Base-by-base conservation (phyloP, 208 protist species). In the Trypanosoma cruzi region DNA sequence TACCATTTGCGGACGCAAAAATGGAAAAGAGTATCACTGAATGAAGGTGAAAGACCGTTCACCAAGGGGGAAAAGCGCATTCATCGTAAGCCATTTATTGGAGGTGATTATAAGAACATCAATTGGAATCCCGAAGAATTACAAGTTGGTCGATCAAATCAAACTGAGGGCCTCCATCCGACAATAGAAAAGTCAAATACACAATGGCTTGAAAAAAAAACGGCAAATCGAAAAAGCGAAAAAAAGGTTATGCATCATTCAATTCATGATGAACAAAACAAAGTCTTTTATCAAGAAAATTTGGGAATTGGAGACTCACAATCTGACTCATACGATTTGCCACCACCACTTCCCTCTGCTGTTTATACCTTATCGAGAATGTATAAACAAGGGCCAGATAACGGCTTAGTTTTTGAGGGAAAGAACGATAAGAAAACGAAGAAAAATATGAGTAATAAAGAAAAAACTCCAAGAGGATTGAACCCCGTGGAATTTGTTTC, bases 331-430 rank as follows among this genome's bases (percentile, higher is more conserved):
- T 66, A 66, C 36, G 61, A 66, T 66, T 20, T 44, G 29, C 61
- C 61, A 13, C 61, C 61, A 32, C 61, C 61, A 18, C 61, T 66
- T 55, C 61, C 61, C 13, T 13, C 22, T 59, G 29, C 26, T 13
- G 34, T 13, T 62, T 48, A 44, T 62, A 13, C 46, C 14, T 49
- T 60, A 10, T 40, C 7, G 14, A 10, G 2, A 11, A 20, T n/a
- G 1, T 2, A 40, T 40, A 44, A 26, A 8, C 34, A 40, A 10
- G 36, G 36, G 10, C 10, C 10, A 13, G 36, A 10, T 40, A 10
- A 40, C 6, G 36, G 4, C 10, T 4, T 10, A 40, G 36, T 13
- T 13, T 13, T 40, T 40, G 5, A 64, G 8, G 22, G 22, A 50
- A 29, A 49, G 26, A 44, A 53, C 11, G 34, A 53, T 49, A 26